phyloP scores from a whole-genome alignment of 495 filamentous ascomycete species.

The Penicillium diatomitis region DNA sequence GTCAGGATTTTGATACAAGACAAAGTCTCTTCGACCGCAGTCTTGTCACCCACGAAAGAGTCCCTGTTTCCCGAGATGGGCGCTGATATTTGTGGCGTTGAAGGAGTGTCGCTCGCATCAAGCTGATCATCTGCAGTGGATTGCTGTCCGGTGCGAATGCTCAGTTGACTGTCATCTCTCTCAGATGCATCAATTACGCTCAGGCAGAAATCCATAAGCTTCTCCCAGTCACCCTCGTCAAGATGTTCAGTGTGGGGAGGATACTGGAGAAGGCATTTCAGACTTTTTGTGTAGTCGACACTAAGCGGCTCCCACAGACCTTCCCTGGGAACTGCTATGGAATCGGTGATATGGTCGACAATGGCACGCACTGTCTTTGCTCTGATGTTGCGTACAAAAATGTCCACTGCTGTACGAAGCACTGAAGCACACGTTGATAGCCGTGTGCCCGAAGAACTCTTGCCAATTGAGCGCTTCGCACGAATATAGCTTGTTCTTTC shows the following conservation, averaged over 20 bases:
- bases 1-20: constrained; percentile 58
- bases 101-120: constrained; percentile 17
- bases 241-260: constrained; percentile 74
- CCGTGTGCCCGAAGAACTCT: constrained; percentile 40
- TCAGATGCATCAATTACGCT: constrained; percentile 14
- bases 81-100: constrained; percentile 27
- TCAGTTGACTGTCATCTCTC: constrained; percentile 21
- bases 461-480: constrained; percentile 40
- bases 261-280: constrained; percentile 59
- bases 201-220: constrained; percentile 57
- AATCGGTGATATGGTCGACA: constrained; percentile 72
- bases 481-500: constrained; percentile 59
- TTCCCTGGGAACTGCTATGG: constrained; percentile 48
- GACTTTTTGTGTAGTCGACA: constrained; percentile 68
- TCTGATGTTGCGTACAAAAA: constrained; percentile 58
- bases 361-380: constrained; percentile 68
- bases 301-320: constrained; percentile 62
- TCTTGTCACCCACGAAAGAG: constrained; percentile 20
- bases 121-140: constrained; percentile 19
- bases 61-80: constrained; percentile 19
- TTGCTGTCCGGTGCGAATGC: constrained; percentile 18
- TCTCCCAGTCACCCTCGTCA: constrained; percentile 55
- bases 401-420: constrained; percentile 59
- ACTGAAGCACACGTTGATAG: constrained; percentile 64
- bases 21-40: constrained; percentile 48